Base-by-base conservation (phyloP, 2,329 filamentous ascomycete genomes). In the Cytospora piceicola region DNA sequence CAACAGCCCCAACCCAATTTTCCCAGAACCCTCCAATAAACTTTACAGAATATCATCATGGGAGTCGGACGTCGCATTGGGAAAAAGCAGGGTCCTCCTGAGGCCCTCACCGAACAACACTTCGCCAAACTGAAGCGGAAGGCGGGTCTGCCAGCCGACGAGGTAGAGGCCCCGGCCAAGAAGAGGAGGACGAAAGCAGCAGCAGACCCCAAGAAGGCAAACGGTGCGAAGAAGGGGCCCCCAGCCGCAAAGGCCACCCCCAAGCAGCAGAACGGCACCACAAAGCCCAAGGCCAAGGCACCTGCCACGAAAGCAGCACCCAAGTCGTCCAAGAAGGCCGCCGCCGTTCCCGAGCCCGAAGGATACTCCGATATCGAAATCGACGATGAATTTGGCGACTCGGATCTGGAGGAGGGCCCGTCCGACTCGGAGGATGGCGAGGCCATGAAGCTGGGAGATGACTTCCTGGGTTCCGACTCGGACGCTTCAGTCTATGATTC, bases 81-180 rank as follows among this genome's bases (percentile, higher is more conserved):
- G 90, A 92, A 94, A 78, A 97, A 97, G 81, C 95, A 98, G 85
- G 94, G 93, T 64, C 84, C 90, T 70, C 95, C 95, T 62, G 87
- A 90, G 74, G 85, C 90, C 70, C 85, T 97, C 70, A 92, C 95
- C 70, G 92, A 97, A 75, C 86, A 88, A 70, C 87, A 91, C 74
- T 89, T 90, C 73, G 88, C 89, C 59, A 93, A 89, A 75, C 78
- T 90, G 68, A 97, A 98, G 86, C 88, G 94, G 76, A 98, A 98
- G 83, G 88, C 88, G 67, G 88, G 86, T 68, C 83, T 91, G 72
- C 87, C 88, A 51, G 89, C 88, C 70, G 82, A 87, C 73, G 81
- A 84, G 61, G 80, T 84, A 64, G 83, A 87, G 71, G 81, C 81
- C 70, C 77, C 84, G 68, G 81, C 83, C 72, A 94, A 94, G 84